Percentiles rank a stretch among this genome's conserved stretches.
Conservation (phyloP, 2,329 filamentous ascomycete species). For the Penicillium sp. region DNA sequence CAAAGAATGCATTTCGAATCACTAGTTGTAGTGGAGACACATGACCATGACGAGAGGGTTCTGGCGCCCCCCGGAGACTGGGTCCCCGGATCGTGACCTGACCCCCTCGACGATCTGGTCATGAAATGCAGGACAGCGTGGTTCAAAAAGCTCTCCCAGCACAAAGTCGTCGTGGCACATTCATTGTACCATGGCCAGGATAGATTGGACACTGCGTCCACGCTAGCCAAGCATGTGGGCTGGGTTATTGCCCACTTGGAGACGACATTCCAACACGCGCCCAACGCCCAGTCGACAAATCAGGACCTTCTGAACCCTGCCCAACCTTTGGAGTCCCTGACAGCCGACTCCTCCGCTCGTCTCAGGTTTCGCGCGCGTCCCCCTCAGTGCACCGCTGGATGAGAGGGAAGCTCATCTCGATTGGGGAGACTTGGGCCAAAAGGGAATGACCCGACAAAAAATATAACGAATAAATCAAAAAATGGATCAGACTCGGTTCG, state of each 20-base stretch:
- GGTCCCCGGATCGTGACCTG: no score
- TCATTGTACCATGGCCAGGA: no score
- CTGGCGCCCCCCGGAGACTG: no score
- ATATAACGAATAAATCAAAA: conserved; percentile 3
- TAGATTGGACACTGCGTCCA: background rate
- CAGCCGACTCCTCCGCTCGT: conserved; percentile 2
- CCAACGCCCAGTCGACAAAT: conserved; percentile 6
- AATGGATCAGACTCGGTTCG: conserved; percentile 10
- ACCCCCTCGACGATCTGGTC: no score
- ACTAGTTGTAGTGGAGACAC: no score
- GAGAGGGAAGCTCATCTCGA: background rate
- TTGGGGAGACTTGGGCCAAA: background rate
- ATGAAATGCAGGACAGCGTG: no score
- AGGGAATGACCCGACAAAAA: background rate
- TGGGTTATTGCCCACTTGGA: conserved; percentile 1
- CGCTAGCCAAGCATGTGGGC: conserved; percentile 1
- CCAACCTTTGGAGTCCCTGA: background rate
- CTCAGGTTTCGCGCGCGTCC: conserved; percentile 4
- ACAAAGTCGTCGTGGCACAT: no score
- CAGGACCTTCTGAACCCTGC: conserved; percentile 2
- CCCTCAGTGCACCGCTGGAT: background rate
- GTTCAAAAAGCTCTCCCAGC: no score
- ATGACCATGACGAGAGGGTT: no score
- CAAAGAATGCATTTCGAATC: no score
- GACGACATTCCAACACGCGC: conserved; percentile 8